Base-by-base conservation (phyloP, 495 filamentous ascomycete genomes). In the Aspergillus biplanus region DNA sequence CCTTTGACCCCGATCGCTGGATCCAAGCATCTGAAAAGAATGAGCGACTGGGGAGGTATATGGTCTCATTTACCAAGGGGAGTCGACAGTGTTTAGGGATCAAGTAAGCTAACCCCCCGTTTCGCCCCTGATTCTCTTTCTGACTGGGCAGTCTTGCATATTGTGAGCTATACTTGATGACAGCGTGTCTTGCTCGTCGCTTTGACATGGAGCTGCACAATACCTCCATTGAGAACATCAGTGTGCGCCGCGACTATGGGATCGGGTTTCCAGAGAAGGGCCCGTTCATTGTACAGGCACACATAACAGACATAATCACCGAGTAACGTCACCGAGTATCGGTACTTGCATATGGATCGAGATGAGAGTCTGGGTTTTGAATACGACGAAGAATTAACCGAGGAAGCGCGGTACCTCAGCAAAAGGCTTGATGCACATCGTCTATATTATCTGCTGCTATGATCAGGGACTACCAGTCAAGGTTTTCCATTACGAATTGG, bases 1-100 rank as follows among this genome's bases (percentile, higher is more conserved):
- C 62, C 11, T 85, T 83, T 64, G 59, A 73, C 13, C 85, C 85
- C 0, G 76, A 82, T 18, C 76, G 85, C 27, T 88, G 82, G 81
- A 67, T 67, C 6, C 67, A 72, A 4, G 53, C 58, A 8, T 64
- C 67, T 12, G 49, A 63, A n/a, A 61, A 65, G 7, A 55, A 71
- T 37, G 46, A 27, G 21, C 21, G 67, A 33, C 64, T 83, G 33
- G 55, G 64, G 8, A 66, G 69, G 13, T 78, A 74, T 48, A 71
- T 78, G 5, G 72, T 80, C 9, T 62, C 81, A 0, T 86, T 86
- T 53, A 71, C 65, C 13, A 78, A 73, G 57, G 83, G 83, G 0
- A 77, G 73, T 18, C 60, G 83, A 37, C 70, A 66, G 11, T 85
- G 83, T 60, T 55, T 84, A 5, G 82, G 83, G 11, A 74, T 81